These are phyloP conservation scores for Xenosphaeropsis pyriputrescens DNA, from an alignment of 2,329 filamentous ascomycete genomes.

Conservation along the genomic window DNA sequence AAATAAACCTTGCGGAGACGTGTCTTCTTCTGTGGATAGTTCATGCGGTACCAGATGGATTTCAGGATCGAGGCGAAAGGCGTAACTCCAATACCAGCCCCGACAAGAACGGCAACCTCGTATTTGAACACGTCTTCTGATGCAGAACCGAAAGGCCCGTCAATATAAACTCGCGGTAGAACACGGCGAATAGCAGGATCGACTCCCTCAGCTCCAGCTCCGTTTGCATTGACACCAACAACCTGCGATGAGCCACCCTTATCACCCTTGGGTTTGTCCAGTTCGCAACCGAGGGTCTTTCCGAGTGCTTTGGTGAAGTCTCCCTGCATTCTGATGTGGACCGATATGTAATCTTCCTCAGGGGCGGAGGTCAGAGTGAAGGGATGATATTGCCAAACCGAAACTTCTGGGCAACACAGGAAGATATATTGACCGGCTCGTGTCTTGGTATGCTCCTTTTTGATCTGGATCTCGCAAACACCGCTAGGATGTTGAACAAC, in stretches of 20 bases:
- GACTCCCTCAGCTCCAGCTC: constrained; percentile 31
- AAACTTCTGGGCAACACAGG: constrained; percentile 74
- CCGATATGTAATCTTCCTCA: constrained; percentile 80
- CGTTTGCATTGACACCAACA: constrained; percentile 48
- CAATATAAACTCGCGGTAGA: constrained; percentile 67
- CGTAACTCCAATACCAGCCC: constrained; percentile 75
- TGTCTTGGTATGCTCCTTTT: constrained; percentile 76
- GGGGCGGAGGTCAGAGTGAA: constrained; percentile 78
- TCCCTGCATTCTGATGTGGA: constrained; percentile 72
- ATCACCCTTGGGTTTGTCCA: constrained; percentile 37
- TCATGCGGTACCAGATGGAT: constrained; percentile 89
- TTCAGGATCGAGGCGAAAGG: constrained; percentile 79
- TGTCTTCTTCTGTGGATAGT: constrained; percentile 69
- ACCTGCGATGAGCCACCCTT: constrained; percentile 46
- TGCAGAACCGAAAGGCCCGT: constrained; percentile 74
- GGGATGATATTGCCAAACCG: constrained; percentile 78
- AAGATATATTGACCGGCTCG: constrained; percentile 79
- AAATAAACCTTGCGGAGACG: constrained; percentile 78
- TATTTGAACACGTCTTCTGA: constrained; percentile 88
- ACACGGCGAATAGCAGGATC: constrained; percentile 60
- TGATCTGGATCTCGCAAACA: constrained; percentile 83
- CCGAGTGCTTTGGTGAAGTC: constrained; percentile 65
- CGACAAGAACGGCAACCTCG: constrained; percentile 64
- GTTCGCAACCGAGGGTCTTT: constrained; percentile 60
- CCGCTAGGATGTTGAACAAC: constrained; percentile 83